Percentiles rank a stretch among this genome's conserved stretches.
phyloP scores from a whole-genome alignment of 2,329 filamentous ascomycete genomes.

The Reticulascus tulasneorum region DNA sequence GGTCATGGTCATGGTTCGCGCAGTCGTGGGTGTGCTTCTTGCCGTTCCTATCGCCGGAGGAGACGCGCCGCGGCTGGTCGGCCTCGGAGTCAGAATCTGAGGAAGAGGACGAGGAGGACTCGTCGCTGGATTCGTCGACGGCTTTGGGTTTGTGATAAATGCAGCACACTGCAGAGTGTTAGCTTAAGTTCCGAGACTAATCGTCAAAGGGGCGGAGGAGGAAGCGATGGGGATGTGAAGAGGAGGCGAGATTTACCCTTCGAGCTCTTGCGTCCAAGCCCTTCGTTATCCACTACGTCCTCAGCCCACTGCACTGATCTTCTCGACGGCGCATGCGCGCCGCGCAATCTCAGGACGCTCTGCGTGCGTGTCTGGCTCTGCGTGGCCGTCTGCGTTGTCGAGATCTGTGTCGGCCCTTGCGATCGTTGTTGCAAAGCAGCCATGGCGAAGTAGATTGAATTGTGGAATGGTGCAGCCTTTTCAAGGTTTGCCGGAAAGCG shows the following conservation, averaged over 20 bases:
- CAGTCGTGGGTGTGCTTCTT: conserved; percentile 37
- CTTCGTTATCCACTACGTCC: conserved; percentile 92
- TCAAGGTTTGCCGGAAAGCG: no score
- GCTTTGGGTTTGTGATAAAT: conserved; percentile 88
- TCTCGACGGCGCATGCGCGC: conserved; percentile 38
- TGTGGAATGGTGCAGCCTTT: background rate
- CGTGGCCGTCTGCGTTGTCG: conserved; percentile 23
- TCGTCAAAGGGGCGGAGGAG: background rate
- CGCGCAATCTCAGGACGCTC: conserved; percentile 49
- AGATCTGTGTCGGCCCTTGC: conserved; percentile 28
- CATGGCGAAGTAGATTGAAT: no score
- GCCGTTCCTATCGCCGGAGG: conserved; percentile 25
- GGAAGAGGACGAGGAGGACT: conserved; percentile 56
- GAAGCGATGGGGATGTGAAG: background rate
- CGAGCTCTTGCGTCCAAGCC: conserved; percentile 86
- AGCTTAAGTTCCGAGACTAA: conserved; percentile 1
- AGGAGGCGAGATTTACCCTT: conserved; percentile 63
- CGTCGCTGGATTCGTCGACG: conserved; percentile 77
- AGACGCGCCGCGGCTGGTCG: conserved; percentile 26
- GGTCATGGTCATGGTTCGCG: conserved; percentile 30
- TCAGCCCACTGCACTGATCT: conserved; percentile 87
- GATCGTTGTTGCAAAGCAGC: conserved; percentile 25
- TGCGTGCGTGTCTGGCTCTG: conserved; percentile 23
- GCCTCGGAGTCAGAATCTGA: conserved; percentile 48
- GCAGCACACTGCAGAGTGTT: conserved; percentile 72